Evolutionary conservation across 2,329 filamentous ascomycete genomes (phyloP).

Genomic region (Trichoderma sp.): DNA sequence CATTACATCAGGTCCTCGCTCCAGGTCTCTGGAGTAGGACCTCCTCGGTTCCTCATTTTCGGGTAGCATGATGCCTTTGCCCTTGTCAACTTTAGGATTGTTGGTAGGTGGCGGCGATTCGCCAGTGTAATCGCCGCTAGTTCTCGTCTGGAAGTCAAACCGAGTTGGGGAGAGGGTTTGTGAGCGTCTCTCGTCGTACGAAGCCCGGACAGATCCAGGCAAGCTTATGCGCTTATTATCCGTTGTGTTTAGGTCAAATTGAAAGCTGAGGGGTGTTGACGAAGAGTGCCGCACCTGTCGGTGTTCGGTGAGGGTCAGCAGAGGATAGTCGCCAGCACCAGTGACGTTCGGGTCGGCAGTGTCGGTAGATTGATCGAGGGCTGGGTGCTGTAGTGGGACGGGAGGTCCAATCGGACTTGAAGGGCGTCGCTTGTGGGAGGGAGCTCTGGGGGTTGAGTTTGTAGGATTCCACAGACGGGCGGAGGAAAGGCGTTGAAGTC

Average conservation of each 20-base stretch:
- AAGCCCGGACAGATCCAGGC: constrained; percentile 53
- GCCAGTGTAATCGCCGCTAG: neutral
- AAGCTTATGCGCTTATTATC: constrained; percentile 52
- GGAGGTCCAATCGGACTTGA: constrained; percentile 55
- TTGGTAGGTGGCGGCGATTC: neutral
- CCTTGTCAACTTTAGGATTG: constrained; percentile 48
- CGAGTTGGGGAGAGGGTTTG: constrained; percentile 33
- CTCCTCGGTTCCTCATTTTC: constrained; percentile 36
- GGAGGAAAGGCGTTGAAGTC: constrained; percentile 38
- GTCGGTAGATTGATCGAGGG: constrained; percentile 39
- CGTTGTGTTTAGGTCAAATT: constrained; percentile 47
- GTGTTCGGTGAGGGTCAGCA: constrained; percentile 52
- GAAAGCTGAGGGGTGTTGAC: constrained; percentile 48
- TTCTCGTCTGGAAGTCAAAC: constrained; percentile 18
- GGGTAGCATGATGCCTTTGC: constrained; percentile 46
- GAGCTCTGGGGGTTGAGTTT: constrained; percentile 53
- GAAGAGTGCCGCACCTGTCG: constrained; percentile 45
- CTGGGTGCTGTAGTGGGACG: constrained; percentile 49
- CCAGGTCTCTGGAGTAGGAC: constrained; percentile 51
- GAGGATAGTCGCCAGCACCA: constrained; percentile 48
- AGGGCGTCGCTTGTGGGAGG: constrained; percentile 43
- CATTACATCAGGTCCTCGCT: constrained; percentile 50
- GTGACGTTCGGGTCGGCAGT: constrained; percentile 38
- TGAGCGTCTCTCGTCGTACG: constrained; percentile 50
- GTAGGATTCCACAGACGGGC: constrained; percentile 60